Base-by-base conservation (phyloP, 1,284 basidiomycete species). In the Trametes pubescens region DNA sequence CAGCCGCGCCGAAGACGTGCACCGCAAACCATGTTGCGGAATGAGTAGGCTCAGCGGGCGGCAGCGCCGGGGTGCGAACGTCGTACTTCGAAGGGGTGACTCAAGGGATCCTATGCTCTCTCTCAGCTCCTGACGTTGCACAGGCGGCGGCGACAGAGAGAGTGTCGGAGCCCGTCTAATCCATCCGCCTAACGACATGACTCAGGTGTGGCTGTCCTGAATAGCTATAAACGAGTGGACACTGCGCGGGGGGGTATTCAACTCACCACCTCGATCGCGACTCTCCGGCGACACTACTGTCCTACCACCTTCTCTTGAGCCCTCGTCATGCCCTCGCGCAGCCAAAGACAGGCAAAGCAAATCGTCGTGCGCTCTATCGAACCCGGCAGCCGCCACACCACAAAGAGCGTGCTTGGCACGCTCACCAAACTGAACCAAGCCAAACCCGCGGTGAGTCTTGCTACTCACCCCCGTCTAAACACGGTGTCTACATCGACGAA, bases 341-440 rank as follows among this genome's bases (percentile, higher is more conserved):
- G 49, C 54, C 64, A 67, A 57, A 57, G 48, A 29, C 52, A 61
- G 21, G 21, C 46, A 13, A 21, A 26, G 29, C 54, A 29, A 5
- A 56, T 63, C 52, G 58, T 65, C 51, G 64, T 63, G 10, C 66
- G 66, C 9, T 53, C 59, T 46, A 54, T 67, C 48, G 18, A 46
- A 37, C 66, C 32, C 37, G 63, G 63, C 29, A 24, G 34, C 13
- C 38, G 43, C 14, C 37, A 53, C 16, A 38, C 58, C 5, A 62
- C 57, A 32, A 67, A 67, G 51, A 51, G 21, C 11, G 55, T 65
- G 4, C 57, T 65, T 22, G 64, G 63, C 13, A 60, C 51, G 29
- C 49, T 61, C 35, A 24, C 22, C 47, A 37, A 62, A 37, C 55
- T 68, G 24, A 68, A 68, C 58, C 55, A 29, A 5, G 58, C 59